These are phyloP conservation scores for Ceratobasidium theobromae DNA, from an alignment of 1,284 basidiomycete genomes.

Conservation along the genomic window DNA sequence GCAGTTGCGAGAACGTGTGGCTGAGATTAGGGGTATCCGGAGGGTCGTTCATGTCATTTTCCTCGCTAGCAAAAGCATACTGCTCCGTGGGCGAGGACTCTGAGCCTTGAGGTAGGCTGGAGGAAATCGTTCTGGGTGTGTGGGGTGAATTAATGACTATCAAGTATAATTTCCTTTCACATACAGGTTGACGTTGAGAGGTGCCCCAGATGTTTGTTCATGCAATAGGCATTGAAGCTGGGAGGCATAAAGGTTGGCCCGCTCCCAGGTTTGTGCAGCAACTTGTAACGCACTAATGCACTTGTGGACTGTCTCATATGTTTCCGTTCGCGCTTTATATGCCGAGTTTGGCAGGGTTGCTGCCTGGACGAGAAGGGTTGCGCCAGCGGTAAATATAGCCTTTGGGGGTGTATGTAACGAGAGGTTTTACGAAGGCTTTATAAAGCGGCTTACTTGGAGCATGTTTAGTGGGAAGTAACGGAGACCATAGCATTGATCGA, in stretches of 20 bases:
- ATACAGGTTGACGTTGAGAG: too few relatives aligned
- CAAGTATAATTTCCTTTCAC: too few relatives aligned
- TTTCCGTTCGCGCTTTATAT: background rate
- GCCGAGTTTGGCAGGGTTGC: background rate
- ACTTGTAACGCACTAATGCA: background rate
- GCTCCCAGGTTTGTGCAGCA: background rate
- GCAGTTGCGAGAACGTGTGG: background rate
- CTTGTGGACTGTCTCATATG: background rate
- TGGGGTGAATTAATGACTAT: too few relatives aligned
- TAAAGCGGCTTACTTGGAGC: background rate
- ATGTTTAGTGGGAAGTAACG: background rate
- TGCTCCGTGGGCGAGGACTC: background rate
- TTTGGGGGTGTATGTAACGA: background rate
- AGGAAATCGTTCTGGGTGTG: too few relatives aligned
- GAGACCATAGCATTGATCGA: slow-evolving; percentile 8
- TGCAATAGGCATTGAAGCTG: background rate
- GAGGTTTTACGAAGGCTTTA: background rate
- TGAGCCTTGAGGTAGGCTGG: too few relatives aligned
- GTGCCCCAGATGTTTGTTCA: background rate
- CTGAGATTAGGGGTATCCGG: background rate
- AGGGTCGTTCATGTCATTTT: background rate
- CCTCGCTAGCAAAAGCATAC: background rate
- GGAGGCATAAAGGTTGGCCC: background rate
- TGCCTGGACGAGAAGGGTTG: background rate
- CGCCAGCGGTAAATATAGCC: background rate